Evolutionary conservation across 805 yeast species (phyloP), one percentile per base, ranked within the genome.

Genomic region (Yarrowia osloensis): DNA sequence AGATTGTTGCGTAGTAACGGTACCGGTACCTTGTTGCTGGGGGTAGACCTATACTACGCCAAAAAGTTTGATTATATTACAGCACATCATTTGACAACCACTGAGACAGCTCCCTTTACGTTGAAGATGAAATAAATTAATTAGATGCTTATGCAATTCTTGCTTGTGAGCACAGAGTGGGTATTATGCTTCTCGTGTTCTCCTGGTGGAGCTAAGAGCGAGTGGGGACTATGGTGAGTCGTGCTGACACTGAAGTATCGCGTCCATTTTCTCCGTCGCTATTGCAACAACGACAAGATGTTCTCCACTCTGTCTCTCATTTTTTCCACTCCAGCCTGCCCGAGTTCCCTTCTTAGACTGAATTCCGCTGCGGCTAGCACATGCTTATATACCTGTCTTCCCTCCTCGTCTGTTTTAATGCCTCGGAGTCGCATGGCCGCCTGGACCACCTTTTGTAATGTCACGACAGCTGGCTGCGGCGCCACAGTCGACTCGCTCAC

Each of bases 261-360:
- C n/a, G n/a, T n/a, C n/a, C n/a, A n/a, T n/a, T n/a, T n/a, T n/a
- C n/a, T n/a, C n/a, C n/a, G n/a, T n/a, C n/a, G n/a, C n/a, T n/a
- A n/a, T n/a, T n/a, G n/a, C 42, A 61, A 22, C 47, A 61, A 22
- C n/a, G 66, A 29, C 44, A 61, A n/a, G 4, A 61, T 24, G 17
- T 22, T 61, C 24, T 61, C 66, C 28, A 61, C 66, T 8, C 66
- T 21, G 15, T 61, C 66, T 9, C 47, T 49, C 66, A 61, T 61
- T 31, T 29, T 31, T 6, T 29, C 54, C 24, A 61, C 31, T 0
- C 47, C 44, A 1, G 54, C 54, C 3, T 31, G 12, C n/a, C 31
- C 54, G 22, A 61, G 42, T 4, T 61, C 66, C 15, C 66, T 28
- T 22, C 66, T 21, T 19, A 61, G 19, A 21, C 54, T 29, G 33